Conservation (phyloP, 768 basidiomycete genomes). For the Boletellus sp. region DNA sequence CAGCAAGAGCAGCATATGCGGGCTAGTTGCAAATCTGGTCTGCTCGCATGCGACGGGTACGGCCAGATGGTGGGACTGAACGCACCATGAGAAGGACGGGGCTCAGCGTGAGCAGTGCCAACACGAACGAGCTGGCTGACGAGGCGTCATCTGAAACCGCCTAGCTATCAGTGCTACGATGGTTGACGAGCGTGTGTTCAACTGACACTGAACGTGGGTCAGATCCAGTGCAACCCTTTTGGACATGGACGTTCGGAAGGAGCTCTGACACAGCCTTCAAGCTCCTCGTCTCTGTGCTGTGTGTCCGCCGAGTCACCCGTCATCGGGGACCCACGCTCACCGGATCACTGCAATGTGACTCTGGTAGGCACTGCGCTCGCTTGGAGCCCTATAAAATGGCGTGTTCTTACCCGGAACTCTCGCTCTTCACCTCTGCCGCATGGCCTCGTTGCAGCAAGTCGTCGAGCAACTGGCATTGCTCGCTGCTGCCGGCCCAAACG, state of each 20-base stretch:
- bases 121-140: constrained; percentile 50
- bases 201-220: constrained; percentile 64
- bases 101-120: constrained; percentile 64
- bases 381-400: constrained; percentile 13
- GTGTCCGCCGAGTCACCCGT: constrained; percentile 7
- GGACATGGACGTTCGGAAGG: constrained; percentile 4
- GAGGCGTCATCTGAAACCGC: constrained; percentile 52
- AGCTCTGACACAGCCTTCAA: neutral
- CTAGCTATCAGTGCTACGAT: constrained; percentile 3
- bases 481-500: constrained; percentile 13
- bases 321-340: no score
- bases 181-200: neutral
- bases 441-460: constrained; percentile 29
- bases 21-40: constrained; percentile 43
- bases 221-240: constrained; percentile 51
- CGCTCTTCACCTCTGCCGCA: neutral
- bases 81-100: constrained; percentile 71
- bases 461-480: constrained; percentile 29
- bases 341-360: no score
- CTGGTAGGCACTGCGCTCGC: neutral
- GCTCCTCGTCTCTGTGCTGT: constrained; percentile 4
- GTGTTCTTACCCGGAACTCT: neutral
- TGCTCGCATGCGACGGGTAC: neutral
- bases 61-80: neutral
- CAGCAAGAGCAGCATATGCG: constrained; percentile 70